phyloP scores from a whole-genome alignment of 176 grass and related monocot species.

The Paspalum vaginatum region DNA sequence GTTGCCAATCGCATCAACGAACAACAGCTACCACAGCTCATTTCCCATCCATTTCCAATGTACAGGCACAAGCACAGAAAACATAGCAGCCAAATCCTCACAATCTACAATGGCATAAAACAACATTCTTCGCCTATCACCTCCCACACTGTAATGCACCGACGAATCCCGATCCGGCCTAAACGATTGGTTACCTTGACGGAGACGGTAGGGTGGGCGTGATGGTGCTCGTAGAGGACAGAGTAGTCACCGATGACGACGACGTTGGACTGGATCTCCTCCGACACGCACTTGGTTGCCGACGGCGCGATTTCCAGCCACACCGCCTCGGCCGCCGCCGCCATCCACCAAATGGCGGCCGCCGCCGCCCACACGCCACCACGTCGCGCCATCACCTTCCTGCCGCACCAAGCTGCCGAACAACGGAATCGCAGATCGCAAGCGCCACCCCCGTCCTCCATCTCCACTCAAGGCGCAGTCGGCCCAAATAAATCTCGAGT shows the following conservation, averaged over 20 bases:
- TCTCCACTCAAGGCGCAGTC: neutral
- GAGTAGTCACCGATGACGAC: slow-evolving; percentile 79
- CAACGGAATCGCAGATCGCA: neutral
- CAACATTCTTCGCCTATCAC: neutral
- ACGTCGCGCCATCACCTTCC: slow-evolving; percentile 37
- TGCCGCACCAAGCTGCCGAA: neutral
- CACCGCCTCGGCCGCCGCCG: slow-evolving; percentile 49
- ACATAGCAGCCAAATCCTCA: neutral
- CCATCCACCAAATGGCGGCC: slow-evolving; percentile 32
- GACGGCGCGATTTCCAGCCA: slow-evolving; percentile 71
- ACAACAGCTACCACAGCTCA: neutral
- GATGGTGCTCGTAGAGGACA: slow-evolving; percentile 58
- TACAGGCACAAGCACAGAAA: slow-evolving; percentile 5
- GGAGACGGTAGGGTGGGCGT: slow-evolving; percentile 55
- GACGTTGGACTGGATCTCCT: slow-evolving; percentile 83
- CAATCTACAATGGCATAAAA: neutral
- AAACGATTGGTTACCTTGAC: slow-evolving; percentile 53
- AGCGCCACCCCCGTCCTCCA: neutral
- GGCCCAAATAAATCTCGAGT: neutral
- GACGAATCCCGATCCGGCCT: neutral
- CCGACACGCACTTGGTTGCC: slow-evolving; percentile 66
- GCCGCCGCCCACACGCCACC: slow-evolving; percentile 27
- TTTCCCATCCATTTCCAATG: neutral
- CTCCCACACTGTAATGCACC: neutral
- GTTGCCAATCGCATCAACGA: neutral